These are phyloP conservation scores for Nitzschia sp. DNA, from an alignment of 108 stramenopile genomes.

Conservation along the genomic window DNA sequence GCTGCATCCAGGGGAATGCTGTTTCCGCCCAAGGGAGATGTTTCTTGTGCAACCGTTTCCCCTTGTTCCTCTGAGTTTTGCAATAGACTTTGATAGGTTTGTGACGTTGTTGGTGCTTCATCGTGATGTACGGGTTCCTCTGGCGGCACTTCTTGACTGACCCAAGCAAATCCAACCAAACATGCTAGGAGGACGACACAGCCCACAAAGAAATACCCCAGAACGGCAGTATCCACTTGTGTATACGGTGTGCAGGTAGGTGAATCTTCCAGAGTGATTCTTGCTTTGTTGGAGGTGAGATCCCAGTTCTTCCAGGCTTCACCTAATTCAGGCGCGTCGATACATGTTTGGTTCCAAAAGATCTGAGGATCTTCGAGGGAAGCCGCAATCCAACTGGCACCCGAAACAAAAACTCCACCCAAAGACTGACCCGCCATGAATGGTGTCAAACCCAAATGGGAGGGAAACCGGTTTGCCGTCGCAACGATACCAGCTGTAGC, in stretches of 20 bases:
- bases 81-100: too few relatives aligned
- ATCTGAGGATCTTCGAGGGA: slow-evolving; percentile 32
- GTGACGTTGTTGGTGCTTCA: neutral
- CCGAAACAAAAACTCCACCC: slow-evolving; percentile 40
- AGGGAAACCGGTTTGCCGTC: slow-evolving; percentile 23
- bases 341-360: slow-evolving; percentile 40
- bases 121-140: neutral
- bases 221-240: slow-evolving; percentile 39
- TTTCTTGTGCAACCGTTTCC: too few relatives aligned
- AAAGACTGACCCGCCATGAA: slow-evolving; percentile 56
- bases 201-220: slow-evolving; percentile 44
- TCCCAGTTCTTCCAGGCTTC: too few relatives aligned
- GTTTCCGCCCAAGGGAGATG: too few relatives aligned
- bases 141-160: neutral
- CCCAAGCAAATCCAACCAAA: slow-evolving; percentile 31
- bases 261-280: neutral
- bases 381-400: slow-evolving; percentile 35
- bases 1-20: too few relatives aligned
- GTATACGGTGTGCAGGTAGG: slow-evolving; percentile 30
- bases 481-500: slow-evolving; percentile 51
- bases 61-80: too few relatives aligned
- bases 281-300: neutral
- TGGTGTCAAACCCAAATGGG: slow-evolving; percentile 37
- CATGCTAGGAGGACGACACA: slow-evolving; percentile 37
- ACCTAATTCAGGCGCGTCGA: neutral